Conservation (phyloP, 1,284 basidiomycete species). For the Rhodotorula mucilaginosa region DNA sequence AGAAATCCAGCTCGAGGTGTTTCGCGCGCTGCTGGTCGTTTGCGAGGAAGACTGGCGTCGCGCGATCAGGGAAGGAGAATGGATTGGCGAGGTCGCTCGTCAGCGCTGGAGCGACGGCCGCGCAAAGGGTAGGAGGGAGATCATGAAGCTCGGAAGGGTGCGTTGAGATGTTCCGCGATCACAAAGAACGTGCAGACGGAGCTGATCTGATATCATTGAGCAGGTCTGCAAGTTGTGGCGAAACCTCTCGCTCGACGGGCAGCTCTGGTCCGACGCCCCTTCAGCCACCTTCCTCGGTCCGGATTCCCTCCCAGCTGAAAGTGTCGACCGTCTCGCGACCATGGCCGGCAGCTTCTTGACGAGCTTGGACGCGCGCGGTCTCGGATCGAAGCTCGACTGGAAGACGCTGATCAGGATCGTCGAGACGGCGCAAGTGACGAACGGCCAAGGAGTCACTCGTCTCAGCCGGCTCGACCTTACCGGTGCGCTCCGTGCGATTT, state of each 20-base stretch:
- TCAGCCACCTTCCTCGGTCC: conserved; percentile 60
- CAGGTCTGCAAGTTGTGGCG: conserved; percentile 83
- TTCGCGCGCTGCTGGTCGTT: conserved; percentile 52
- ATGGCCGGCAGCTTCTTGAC: conserved; percentile 66
- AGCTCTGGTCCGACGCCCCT: conserved; percentile 69
- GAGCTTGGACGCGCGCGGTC: conserved; percentile 65
- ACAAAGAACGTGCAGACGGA: not conserved
- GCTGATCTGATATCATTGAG: not conserved
- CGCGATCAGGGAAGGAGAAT: conserved; percentile 9
- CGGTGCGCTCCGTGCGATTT: conserved; percentile 2
- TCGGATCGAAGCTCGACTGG: conserved; percentile 8
- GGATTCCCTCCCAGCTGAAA: conserved; percentile 49
- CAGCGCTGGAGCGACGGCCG: conserved; percentile 26
- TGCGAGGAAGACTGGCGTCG: conserved; percentile 52
- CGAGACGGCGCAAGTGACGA: not conserved
- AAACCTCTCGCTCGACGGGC: conserved; percentile 75
- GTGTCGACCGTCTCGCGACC: conserved; percentile 52
- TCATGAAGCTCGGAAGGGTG: conserved; percentile 76
- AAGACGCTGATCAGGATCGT: not conserved
- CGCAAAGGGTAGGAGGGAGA: conserved; percentile 52
- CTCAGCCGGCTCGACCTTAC: conserved; percentile 60
- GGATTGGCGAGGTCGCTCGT: conserved; percentile 14
- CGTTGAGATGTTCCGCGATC: conserved; percentile 46
- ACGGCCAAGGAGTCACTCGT: conserved; percentile 22
- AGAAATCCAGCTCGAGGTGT: conserved; percentile 68